Base-by-base conservation (phyloP, 495 filamentous ascomycete species). In the Pyronema omphalodes region DNA sequence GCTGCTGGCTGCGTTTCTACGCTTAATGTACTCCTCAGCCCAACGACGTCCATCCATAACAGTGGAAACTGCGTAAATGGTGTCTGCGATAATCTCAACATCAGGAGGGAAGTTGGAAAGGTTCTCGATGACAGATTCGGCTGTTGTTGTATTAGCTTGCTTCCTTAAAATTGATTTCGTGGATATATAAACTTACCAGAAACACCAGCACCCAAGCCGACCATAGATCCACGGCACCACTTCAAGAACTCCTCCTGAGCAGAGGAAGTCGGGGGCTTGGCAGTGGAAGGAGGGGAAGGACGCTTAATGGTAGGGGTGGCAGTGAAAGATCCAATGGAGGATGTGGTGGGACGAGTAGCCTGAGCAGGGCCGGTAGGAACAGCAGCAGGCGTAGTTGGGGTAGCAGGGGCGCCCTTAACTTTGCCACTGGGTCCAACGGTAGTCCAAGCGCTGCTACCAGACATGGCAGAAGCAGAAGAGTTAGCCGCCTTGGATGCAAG, bases 391-490 rank as follows among this genome's bases (percentile, higher is more conserved):
- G 73, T 70, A n/a, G 73, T 73, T 11, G 76, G 76, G 0, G 79
- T 77, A 14, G 78, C 74, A 12, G 78, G 43, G 17, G 54, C 59
- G 18, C 51, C 51, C 72, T 93, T 96, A 35, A 82, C 75, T 70
- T 94, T 96, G 5, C 91, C 91, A 54, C 86, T 78, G 11, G 88
- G 86, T n/a, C 93, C 93, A 43, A 96, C 91, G 0, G 88, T 96
- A 35, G 87, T 89, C 93, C 93, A 96, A 15, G 86, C 88, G 39
- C 81, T 73, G 50, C 72, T 71, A 14, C 64, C 59, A 19, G 68
- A 58, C 7, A 63, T 63, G 39, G 71, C 62, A 45, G 67, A 65
- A 5, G 23, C 23, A 29, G 23, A 29, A 29, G 23, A 29, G 44
- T 66, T 58, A 18, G 73, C 67, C 17, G 69, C 70, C 70, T 95